Evolutionary conservation across 169 alveolate species (phyloP).

Genomic region (Babesia caballi): DNA sequence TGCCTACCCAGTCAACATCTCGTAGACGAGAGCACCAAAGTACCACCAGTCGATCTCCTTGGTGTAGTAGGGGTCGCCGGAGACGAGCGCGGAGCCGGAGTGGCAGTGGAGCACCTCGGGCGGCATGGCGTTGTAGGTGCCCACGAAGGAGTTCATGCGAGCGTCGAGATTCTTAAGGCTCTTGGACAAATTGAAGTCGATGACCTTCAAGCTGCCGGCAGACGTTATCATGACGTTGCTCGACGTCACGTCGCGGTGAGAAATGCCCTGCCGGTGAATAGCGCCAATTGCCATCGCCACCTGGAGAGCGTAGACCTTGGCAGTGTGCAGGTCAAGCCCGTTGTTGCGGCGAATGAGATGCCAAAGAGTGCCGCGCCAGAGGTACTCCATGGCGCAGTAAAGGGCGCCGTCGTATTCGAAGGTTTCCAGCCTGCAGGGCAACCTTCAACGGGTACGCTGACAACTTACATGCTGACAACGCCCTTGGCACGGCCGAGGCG

Average conservation of each 20-base stretch:
- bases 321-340: neutral
- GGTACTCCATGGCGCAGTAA: constrained; percentile 31
- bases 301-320: constrained; percentile 6
- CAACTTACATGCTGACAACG: constrained; percentile 14
- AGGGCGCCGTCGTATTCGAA: constrained; percentile 27
- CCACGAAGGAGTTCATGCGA: constrained; percentile 35
- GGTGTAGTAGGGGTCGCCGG: neutral
- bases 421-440: constrained; percentile 11
- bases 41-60: constrained; percentile 43
- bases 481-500: neutral
- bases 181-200: constrained; percentile 23
- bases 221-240: constrained; percentile 19
- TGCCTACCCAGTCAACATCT: constrained; percentile 38
- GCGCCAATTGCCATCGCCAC: constrained; percentile 18
- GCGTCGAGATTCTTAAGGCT: neutral
- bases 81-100: neutral
- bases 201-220: constrained; percentile 1
- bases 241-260: constrained; percentile 38
- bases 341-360: neutral
- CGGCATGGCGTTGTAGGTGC: constrained; percentile 26
- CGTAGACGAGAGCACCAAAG: constrained; percentile 21
- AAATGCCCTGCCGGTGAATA: neutral
- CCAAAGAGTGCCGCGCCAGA: constrained; percentile 34
- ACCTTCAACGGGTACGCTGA: neutral
- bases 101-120: constrained; percentile 26